Percentiles rank a stretch among this genome's conserved stretches.
These are phyloP conservation scores for Monosporascus sp. DNA, from an alignment of 2,329 filamentous ascomycete genomes.

Conservation along the genomic window DNA sequence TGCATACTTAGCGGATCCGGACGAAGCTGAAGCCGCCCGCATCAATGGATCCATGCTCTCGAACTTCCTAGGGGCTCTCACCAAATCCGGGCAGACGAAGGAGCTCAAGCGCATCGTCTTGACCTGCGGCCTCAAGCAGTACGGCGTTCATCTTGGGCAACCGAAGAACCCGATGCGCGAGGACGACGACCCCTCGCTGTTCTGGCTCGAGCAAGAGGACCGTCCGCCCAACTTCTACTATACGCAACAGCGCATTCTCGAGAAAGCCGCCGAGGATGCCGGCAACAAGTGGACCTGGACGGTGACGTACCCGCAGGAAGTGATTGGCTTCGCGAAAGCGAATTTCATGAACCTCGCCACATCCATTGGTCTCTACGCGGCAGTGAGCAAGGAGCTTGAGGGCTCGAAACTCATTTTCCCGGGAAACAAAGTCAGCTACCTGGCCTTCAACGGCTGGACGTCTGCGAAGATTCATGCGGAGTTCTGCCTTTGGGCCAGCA, in stretches of 20 bases:
- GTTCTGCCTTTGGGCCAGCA: conserved; percentile 31
- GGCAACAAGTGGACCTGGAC: conserved; percentile 19
- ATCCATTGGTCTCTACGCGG: conserved; percentile 35
- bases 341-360: conserved; percentile 38
- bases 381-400: conserved; percentile 28
- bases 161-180: conserved; percentile 44
- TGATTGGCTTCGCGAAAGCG: conserved; percentile 28
- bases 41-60: conserved; percentile 38
- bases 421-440: conserved; percentile 30
- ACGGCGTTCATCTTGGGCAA: conserved; percentile 46
- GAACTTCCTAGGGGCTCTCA: conserved; percentile 43
- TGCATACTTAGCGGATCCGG: conserved; percentile 11
- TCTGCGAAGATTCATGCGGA: conserved; percentile 29
- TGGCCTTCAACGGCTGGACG: conserved; percentile 28
- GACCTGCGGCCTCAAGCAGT: conserved; percentile 46
- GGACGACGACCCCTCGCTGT: conserved; percentile 28
- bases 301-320: conserved; percentile 29
- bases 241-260: conserved; percentile 41
- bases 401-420: conserved; percentile 28
- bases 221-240: conserved; percentile 47
- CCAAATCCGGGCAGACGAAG: conserved; percentile 34
- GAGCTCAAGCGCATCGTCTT: conserved; percentile 44
- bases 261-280: conserved; percentile 11
- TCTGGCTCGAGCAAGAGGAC: conserved; percentile 34
- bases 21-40: conserved; percentile 12